Conservation (phyloP, 805 yeast species). For the Candida qinlingensis region DNA sequence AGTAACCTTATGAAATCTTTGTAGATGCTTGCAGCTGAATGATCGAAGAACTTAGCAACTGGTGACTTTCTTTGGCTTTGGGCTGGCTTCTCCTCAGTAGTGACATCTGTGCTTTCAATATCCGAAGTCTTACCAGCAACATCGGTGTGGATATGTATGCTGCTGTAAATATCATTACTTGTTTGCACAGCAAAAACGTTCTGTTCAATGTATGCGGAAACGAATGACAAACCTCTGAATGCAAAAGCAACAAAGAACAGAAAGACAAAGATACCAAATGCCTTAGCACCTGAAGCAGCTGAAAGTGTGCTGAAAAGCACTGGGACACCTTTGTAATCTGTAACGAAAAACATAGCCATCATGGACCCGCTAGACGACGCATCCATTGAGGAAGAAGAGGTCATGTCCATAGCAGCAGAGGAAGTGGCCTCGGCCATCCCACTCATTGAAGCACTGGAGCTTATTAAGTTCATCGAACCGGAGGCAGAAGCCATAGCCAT, state of each 20-base stretch:
- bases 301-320: slow-evolving; percentile 52
- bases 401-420: slow-evolving; percentile 28
- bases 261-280: slow-evolving; percentile 68
- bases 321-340: slow-evolving; percentile 47
- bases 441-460: no score
- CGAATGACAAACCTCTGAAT: slow-evolving; percentile 54
- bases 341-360: slow-evolving; percentile 58
- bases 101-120: slow-evolving; percentile 1
- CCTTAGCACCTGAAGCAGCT: slow-evolving; percentile 53
- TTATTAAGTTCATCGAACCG: no score
- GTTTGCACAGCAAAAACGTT: slow-evolving; percentile 36
- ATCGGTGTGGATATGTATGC: not conserved
- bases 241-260: slow-evolving; percentile 54
- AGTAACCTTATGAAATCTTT: slow-evolving; percentile 54
- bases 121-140: not conserved
- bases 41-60: slow-evolving; percentile 30
- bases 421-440: not conserved
- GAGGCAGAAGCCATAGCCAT: not conserved
- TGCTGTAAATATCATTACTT: not conserved
- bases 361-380: not conserved
- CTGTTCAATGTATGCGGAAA: slow-evolving; percentile 61
- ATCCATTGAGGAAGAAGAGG: not conserved
- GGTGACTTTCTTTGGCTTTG: not conserved
- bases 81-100: not conserved
- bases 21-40: slow-evolving; percentile 30